phyloP scores from a whole-genome alignment of 495 filamentous ascomycete genomes.

The Penicillium paradoxum region DNA sequence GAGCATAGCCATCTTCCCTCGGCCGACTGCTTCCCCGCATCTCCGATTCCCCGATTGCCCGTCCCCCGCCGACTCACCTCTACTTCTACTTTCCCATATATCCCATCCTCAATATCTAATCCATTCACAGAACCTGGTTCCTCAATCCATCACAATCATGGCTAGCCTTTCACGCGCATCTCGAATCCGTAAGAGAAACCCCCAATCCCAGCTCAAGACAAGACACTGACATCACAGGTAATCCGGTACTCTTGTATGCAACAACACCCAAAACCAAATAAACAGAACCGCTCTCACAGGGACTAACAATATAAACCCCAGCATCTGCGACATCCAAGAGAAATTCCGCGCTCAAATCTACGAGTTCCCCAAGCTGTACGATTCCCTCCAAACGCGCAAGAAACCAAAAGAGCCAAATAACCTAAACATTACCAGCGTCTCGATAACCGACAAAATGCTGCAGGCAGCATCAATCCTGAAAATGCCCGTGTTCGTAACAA shows the following conservation, averaged over 20 bases:
- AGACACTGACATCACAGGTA: conserved; percentile 42
- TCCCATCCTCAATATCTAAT: neutral
- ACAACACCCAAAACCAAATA: neutral
- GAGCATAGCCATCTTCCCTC: conserved; percentile 9
- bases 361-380: conserved; percentile 75
- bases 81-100: conserved; percentile 5
- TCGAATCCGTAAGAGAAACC: conserved; percentile 34
- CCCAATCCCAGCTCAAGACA: neutral
- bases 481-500: conserved; percentile 79
- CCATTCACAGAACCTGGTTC: neutral
- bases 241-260: conserved; percentile 66
- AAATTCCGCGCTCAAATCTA: conserved; percentile 79
- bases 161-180: conserved; percentile 25
- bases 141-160: conserved; percentile 21
- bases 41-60: conserved; percentile 20
- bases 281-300: neutral
- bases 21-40: conserved; percentile 24
- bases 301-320: conserved; percentile 30
- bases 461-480: conserved; percentile 53
- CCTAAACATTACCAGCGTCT: conserved; percentile 12
- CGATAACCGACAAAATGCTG: conserved; percentile 41
- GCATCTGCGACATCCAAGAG: conserved; percentile 94
- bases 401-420: neutral
- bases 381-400: neutral
- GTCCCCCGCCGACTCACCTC: conserved; percentile 9